Base-by-base conservation (phyloP, 83 land plant species). In the Diphasiastrum complanatum region DNA sequence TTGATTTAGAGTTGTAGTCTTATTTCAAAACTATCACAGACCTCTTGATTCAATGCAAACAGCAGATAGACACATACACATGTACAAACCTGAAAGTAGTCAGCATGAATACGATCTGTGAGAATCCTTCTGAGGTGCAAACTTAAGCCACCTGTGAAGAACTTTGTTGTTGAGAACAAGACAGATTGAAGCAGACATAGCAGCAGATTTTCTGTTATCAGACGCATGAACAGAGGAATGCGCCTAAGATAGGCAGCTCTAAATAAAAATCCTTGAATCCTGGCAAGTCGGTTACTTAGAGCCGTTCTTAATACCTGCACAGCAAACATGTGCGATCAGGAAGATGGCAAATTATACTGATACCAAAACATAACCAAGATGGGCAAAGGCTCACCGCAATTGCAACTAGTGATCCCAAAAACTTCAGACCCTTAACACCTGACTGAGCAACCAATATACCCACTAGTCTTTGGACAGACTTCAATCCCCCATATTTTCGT, bases 181-280 rank as follows among this genome's bases (percentile, higher is more conserved):
- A 85, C 71, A 31, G 99, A 93, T 41, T 81, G 92, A 45, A 84
- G 74, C 37, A 93, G 76, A 66, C 99, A 93, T 5, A 93, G 73
- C 0, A 86, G 35, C 51, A 93, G 64, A 60, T 93, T 93, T 61
- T 93, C 99, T 1, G 79, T 49, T 64, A 93, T 93, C 19, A 93
- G 71, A 27, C 87, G 81, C 35, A 80, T 34, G 60, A 93, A 93
- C 12, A 80, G 29, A 50, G 99, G 92, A 11, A 73, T 71, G 12
- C 96, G 91, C 43, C 76, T 78, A 25, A 93, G 81, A 67, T 89
- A 93, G n/a, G 88, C 96, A 33, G 99, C 86, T 25, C 96, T 79
- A 60, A 93, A 93, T 52, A 93, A 67, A 49, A 83, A 80, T 6
- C 99, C 99, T 75, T 93, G 99, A 30, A 93, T 89, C 72, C 75